These are phyloP conservation scores for Neurospora sp. DNA, from an alignment of 495 filamentous ascomycete species.

Conservation along the genomic window DNA sequence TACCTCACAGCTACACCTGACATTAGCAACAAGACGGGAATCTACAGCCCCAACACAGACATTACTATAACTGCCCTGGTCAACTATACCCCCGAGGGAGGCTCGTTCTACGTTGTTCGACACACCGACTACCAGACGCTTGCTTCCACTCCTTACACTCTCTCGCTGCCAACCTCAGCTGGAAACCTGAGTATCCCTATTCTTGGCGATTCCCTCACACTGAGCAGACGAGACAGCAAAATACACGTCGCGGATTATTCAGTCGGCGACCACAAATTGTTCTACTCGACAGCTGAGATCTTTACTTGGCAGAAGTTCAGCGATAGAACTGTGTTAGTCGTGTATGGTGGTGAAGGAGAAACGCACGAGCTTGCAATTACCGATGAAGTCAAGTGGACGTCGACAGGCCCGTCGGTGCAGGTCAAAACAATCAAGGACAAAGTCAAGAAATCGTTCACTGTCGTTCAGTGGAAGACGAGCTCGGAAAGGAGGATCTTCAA, in stretches of 20 bases:
- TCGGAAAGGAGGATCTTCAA: slow-evolving; percentile 29
- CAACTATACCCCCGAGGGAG: slow-evolving; percentile 26
- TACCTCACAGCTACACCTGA: slow-evolving; percentile 50
- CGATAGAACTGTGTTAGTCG: slow-evolving; percentile 44
- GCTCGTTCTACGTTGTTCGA: slow-evolving; percentile 50
- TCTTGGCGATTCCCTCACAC: slow-evolving; percentile 47
- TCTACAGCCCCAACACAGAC: slow-evolving; percentile 38
- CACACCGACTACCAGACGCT: slow-evolving; percentile 44
- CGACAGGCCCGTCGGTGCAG: slow-evolving; percentile 10
- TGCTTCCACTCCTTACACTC: slow-evolving; percentile 36
- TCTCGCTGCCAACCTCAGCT: slow-evolving; percentile 50
- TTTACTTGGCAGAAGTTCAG: slow-evolving; percentile 47
- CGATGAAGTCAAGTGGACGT: slow-evolving; percentile 41
- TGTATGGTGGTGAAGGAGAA: slow-evolving; percentile 64
- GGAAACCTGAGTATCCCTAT: slow-evolving; percentile 56
- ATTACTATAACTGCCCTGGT: slow-evolving; percentile 51
- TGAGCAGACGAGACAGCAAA: slow-evolving; percentile 68
- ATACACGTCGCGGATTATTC: slow-evolving; percentile 63
- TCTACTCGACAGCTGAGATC: slow-evolving; percentile 70
- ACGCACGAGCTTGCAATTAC: slow-evolving; percentile 56
- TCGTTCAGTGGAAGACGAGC: slow-evolving; percentile 5
- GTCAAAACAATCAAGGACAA: not conserved
- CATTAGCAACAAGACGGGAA: slow-evolving; percentile 13
- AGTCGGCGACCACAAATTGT: slow-evolving; percentile 48
- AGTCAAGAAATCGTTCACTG: not conserved